These are phyloP conservation scores for Chrysopogon serrulatus DNA, from an alignment of 176 grass and related monocot genomes.

Conservation along the genomic window DNA sequence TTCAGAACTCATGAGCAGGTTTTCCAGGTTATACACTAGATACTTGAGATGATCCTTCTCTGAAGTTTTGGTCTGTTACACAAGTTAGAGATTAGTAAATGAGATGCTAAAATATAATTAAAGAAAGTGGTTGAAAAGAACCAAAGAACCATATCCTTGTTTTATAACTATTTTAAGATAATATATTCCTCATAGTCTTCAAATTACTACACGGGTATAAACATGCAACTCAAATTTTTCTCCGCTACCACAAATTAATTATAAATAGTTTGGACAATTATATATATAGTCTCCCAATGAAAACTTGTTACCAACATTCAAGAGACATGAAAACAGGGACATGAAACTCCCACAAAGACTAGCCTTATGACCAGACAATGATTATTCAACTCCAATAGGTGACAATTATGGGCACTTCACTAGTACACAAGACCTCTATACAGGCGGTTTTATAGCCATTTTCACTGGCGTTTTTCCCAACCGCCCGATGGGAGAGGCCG, in stretches of 20 bases:
- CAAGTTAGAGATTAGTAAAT: neutral
- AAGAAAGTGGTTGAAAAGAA: neutral
- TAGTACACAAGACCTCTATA: no score
- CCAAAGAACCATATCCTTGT: neutral
- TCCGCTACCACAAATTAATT: no score
- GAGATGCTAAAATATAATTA: neutral
- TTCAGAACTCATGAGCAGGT: neutral
- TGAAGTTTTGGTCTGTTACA: conserved; percentile 18
- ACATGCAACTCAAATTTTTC: no score
- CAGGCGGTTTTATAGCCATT: no score
- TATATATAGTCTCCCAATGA: neutral
- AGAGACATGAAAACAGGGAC: no score
- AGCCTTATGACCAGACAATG: no score
- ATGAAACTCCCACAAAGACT: no score
- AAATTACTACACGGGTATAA: neutral
- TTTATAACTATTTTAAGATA: neutral
- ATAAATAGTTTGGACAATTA: neutral
- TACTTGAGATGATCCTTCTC: conserved; percentile 34
- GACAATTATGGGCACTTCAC: no score
- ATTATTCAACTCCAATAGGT: no score
- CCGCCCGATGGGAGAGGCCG: no score
- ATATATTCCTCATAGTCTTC: neutral
- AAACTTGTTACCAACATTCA: neutral
- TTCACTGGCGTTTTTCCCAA: no score
- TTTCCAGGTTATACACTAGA: conserved; percentile 48